Conservation (phyloP, 2,329 filamentous ascomycete species). For the Penicillium frequentans region DNA sequence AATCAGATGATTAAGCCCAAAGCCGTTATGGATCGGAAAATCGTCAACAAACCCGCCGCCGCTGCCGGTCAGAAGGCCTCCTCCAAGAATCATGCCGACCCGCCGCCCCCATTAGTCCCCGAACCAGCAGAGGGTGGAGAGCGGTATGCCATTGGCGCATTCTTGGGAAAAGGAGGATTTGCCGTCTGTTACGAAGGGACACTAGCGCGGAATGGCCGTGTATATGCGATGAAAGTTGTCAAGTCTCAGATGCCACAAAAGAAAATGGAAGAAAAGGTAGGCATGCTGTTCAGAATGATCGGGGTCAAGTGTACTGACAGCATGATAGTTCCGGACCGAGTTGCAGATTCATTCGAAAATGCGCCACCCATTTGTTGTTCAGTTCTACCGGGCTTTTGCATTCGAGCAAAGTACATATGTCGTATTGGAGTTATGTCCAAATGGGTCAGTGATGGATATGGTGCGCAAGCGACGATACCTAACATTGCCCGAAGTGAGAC, state of each 20-base stretch:
- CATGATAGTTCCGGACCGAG: slow-evolving; percentile 68
- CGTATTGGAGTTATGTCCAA: slow-evolving; percentile 89
- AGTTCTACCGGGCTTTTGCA: slow-evolving; percentile 91
- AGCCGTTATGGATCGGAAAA: slow-evolving; percentile 38
- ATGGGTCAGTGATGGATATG: slow-evolving; percentile 97
- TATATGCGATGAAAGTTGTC: slow-evolving; percentile 53
- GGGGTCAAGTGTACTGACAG: slow-evolving; percentile 3
- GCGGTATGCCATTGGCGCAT: slow-evolving; percentile 46
- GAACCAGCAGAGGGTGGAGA: slow-evolving; percentile 48
- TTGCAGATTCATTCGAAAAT: slow-evolving; percentile 98
- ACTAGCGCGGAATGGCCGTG: slow-evolving; percentile 42
- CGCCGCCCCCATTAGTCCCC: slow-evolving; percentile 44
- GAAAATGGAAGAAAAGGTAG: slow-evolving; percentile 54
- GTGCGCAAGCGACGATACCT: slow-evolving; percentile 88
- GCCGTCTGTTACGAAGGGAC: slow-evolving; percentile 52
- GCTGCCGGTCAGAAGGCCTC: slow-evolving; percentile 33
- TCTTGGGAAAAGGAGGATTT: slow-evolving; percentile 53
- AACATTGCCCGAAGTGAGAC: slow-evolving; percentile 89
- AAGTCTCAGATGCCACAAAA: slow-evolving; percentile 51
- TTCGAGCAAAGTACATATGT: slow-evolving; percentile 89
- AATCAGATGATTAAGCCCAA: slow-evolving; percentile 49
- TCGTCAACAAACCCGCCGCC: slow-evolving; percentile 36
- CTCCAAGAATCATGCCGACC: slow-evolving; percentile 46
- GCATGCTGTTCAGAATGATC: neutral
- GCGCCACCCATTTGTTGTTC: slow-evolving; percentile 91